Evolutionary conservation across 495 filamentous ascomycete genomes (phyloP).

Genomic region (Daldinia grandis): DNA sequence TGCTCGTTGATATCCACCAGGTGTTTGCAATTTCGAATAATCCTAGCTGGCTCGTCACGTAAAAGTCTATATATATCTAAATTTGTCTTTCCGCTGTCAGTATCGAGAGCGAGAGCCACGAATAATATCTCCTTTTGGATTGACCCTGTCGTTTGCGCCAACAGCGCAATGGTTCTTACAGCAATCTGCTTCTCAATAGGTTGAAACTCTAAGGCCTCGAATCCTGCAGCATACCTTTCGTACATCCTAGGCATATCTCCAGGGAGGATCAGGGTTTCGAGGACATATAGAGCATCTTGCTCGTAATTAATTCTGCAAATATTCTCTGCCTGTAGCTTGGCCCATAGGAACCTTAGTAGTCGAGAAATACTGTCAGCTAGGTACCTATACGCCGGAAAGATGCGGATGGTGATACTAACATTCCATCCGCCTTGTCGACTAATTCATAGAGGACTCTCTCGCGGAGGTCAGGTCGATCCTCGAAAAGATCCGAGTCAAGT

Average conservation of each 20-base stretch:
- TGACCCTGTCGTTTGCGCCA: constrained; percentile 1
- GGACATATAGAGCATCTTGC: not conserved
- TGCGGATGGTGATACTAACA: constrained; percentile 3
- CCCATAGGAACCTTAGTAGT: constrained; percentile 14
- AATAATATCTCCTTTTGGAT: constrained; percentile 3
- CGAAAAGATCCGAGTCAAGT: constrained; percentile 3
- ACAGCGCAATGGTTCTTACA: not conserved
- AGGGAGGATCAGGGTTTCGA: not conserved
- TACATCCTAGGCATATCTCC: not conserved
- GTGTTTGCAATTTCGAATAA: constrained; percentile 1
- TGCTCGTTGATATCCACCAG: constrained; percentile 6
- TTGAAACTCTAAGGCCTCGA: not conserved
- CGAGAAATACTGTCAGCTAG: not conserved
- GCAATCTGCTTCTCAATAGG: not conserved
- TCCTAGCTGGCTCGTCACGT: not conserved
- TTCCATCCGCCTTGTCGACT: constrained; percentile 2
- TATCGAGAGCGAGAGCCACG: constrained; percentile 1
- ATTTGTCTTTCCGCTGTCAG: not conserved
- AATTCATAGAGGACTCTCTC: not conserved
- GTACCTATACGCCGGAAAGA: not conserved
- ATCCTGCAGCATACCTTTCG: not conserved
- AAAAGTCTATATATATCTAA: not conserved
- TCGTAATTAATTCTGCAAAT: constrained; percentile 6
- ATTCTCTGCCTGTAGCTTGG: not conserved
- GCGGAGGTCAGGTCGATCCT: not conserved